Percentiles rank a stretch among this genome's conserved stretches.
These are phyloP conservation scores for Ophiocytium majus DNA, from an alignment of 352 stramenopile genomes.

Conservation along the genomic window DNA sequence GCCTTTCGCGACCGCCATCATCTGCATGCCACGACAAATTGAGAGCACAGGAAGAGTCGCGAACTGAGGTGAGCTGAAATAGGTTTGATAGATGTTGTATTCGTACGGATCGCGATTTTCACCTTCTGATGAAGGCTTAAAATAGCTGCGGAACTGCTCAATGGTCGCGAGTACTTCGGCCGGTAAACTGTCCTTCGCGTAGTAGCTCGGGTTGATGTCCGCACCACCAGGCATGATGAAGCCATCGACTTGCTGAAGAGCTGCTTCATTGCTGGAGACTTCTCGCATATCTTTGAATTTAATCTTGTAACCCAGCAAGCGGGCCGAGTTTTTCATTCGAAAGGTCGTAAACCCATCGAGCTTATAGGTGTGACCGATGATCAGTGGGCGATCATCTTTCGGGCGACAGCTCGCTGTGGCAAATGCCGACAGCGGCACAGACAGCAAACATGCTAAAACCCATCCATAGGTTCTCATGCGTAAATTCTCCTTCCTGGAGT, in stretches of 20 bases:
- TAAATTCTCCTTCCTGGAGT: too few species aligned
- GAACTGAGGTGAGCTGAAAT: not conserved
- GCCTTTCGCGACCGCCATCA: not conserved
- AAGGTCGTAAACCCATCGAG: not conserved
- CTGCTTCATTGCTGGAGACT: not conserved
- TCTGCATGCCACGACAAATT: constrained; percentile 12
- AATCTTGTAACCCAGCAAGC: not conserved
- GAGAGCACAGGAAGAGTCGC: not conserved
- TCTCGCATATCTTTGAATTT: not conserved
- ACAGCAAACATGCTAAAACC: too few species aligned
- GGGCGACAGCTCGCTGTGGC: too few species aligned
- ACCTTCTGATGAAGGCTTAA: not conserved
- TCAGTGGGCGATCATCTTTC: not conserved
- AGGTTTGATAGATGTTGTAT: not conserved
- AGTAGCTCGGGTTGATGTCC: not conserved
- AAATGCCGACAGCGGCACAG: too few species aligned
- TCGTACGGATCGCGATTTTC: not conserved
- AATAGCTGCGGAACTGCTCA: not conserved
- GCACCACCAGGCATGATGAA: not conserved
- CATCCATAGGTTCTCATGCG: too few species aligned
- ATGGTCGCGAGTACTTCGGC: not conserved
- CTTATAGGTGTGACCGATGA: not conserved
- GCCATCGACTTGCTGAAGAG: not conserved
- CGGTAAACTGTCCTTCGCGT: not conserved
- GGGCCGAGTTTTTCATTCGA: not conserved